A percentile compares a stretch with the other conserved stretches of the same genome.
Conservation (phyloP, 805 yeast species). For the Isabelozyma heimii region DNA sequence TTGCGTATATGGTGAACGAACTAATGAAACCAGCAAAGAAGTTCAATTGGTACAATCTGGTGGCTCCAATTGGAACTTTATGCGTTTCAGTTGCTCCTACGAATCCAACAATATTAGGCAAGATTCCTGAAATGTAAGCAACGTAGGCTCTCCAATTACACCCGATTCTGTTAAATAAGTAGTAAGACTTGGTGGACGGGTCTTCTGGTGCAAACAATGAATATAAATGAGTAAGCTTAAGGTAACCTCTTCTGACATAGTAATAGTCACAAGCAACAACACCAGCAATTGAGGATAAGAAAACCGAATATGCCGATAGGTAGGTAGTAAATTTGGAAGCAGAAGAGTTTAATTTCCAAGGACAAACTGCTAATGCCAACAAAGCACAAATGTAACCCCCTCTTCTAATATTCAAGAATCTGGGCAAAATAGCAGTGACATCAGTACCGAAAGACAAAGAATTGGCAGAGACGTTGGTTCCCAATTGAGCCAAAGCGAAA, state of each 20-base stretch:
- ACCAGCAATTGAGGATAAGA: conserved; percentile 43
- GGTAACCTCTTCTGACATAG: conserved; percentile 65
- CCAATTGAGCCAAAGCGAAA: conserved; percentile 42
- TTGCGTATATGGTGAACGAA: conserved; percentile 53
- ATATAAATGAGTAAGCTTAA: conserved; percentile 65
- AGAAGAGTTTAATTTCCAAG: conserved; percentile 42
- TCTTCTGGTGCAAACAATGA: conserved; percentile 37
- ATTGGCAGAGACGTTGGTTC: conserved; percentile 42
- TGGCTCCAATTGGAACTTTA: conserved; percentile 74
- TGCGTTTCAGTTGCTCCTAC: conserved; percentile 75
- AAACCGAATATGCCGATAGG: conserved; percentile 42
- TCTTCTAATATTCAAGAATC: conserved; percentile 39
- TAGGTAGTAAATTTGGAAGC: conserved; percentile 41
- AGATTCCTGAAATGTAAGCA: conserved; percentile 77
- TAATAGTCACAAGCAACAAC: conserved; percentile 45
- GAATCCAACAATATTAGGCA: conserved; percentile 84
- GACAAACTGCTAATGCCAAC: conserved; percentile 37
- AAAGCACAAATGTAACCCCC: conserved; percentile 40
- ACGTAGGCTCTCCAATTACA: conserved; percentile 80
- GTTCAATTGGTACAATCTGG: conserved; percentile 66
- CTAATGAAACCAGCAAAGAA: conserved; percentile 74
- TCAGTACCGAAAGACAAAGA: conserved; percentile 43
- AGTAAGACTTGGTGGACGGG: conserved; percentile 32
- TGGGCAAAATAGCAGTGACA: conserved; percentile 38
- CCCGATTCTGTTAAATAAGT: conserved; percentile 63